phyloP scores from a whole-genome alignment of 2,329 filamentous ascomycete genomes.

The Chaetomiaceae sp. region DNA sequence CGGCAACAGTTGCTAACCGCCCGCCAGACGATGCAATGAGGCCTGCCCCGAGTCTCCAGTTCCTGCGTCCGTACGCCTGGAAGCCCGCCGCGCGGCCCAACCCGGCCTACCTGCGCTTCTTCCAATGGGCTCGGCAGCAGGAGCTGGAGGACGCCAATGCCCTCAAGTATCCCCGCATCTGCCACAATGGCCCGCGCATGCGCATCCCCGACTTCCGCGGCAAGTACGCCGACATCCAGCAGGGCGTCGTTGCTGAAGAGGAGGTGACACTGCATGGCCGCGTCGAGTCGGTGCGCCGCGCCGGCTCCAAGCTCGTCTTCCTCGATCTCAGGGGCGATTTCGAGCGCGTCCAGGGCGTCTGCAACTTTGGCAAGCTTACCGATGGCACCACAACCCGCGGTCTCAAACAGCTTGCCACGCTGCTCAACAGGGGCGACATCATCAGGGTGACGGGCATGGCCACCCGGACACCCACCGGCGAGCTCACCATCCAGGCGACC shows the following conservation, averaged over 20 bases:
- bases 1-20: conserved; percentile 19
- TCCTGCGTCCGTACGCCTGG: conserved; percentile 53
- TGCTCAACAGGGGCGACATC: conserved; percentile 76
- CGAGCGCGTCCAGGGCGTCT: conserved; percentile 68
- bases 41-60: conserved; percentile 38
- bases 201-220: conserved; percentile 36
- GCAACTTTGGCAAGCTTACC: conserved; percentile 54
- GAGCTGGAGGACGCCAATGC: conserved; percentile 47
- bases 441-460: conserved; percentile 69
- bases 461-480: conserved; percentile 64
- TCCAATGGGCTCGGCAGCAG: conserved; percentile 37
- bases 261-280: conserved; percentile 48
- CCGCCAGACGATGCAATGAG: conserved; percentile 38
- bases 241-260: conserved; percentile 24
- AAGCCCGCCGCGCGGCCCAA: conserved; percentile 31
- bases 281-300: conserved; percentile 63
- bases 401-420: conserved; percentile 58
- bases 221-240: conserved; percentile 29
- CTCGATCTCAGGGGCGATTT: conserved; percentile 73
- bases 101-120: conserved; percentile 45
- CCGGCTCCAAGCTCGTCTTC: conserved; percentile 77
- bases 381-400: conserved; percentile 34
- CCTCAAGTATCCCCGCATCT: conserved; percentile 52
- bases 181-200: conserved; percentile 31
- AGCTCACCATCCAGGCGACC: conserved; percentile 67